These are phyloP conservation scores for Fusarium caatingaense DNA, from an alignment of 2,329 filamentous ascomycete genomes.

Conservation along the genomic window DNA sequence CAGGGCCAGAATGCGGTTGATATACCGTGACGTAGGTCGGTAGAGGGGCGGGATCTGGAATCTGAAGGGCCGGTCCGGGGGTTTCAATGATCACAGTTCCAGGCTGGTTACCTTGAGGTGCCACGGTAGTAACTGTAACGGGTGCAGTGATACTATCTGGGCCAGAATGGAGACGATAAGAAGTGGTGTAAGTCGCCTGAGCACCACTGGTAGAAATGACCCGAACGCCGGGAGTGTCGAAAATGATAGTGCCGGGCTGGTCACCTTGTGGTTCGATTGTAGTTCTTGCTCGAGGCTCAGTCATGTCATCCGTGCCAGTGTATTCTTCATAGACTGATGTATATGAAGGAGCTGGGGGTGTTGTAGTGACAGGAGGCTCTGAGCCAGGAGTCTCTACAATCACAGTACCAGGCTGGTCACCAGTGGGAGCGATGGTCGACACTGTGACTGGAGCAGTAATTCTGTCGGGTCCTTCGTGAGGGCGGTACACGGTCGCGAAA, in stretches of 20 bases:
- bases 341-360: conserved; percentile 23
- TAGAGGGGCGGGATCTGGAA: neutral
- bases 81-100: conserved; percentile 22
- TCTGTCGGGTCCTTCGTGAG: conserved; percentile 17
- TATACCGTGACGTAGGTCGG: conserved; percentile 6
- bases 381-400: conserved; percentile 29
- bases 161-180: conserved; percentile 15
- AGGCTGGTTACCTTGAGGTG: conserved; percentile 5
- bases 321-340: conserved; percentile 25
- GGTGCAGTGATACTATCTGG: conserved; percentile 6
- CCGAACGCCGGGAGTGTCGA: conserved; percentile 25
- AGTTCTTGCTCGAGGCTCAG: conserved; percentile 7
- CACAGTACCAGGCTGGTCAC: conserved; percentile 26
- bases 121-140: conserved; percentile 9
- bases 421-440: conserved; percentile 20
- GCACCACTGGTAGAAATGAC: conserved; percentile 5
- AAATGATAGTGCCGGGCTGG: conserved; percentile 29
- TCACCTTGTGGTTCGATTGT: conserved; percentile 27
- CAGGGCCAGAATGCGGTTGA: neutral
- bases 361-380: conserved; percentile 19
- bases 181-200: conserved; percentile 21
- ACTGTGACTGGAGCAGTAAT: conserved; percentile 26
- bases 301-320: conserved; percentile 23
- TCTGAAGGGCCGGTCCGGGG: neutral
- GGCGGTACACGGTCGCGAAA: conserved; percentile 23